Base-by-base conservation (phyloP, 177 flowering plant genomes). In the Telopea speciosissima region DNA sequence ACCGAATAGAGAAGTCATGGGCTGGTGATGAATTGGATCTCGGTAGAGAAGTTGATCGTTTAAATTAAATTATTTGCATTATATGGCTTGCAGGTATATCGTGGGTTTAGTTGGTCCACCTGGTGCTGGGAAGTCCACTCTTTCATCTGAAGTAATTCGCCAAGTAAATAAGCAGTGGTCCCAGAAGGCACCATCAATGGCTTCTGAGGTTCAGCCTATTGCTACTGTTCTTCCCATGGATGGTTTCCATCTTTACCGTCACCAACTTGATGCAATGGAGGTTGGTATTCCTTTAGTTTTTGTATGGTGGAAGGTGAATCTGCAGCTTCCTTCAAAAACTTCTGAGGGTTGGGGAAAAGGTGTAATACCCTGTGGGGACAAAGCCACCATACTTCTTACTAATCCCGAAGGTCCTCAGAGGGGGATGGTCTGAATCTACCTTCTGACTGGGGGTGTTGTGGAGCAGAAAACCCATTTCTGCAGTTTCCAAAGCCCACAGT, bases 71-170 rank as follows among this genome's bases (percentile, higher is more conserved):
- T 3, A 13, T n/a, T 33, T 63, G 67, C 68, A 65, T 58, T 24
- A 36, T 44, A n/a, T 52, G 45, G 56, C 59, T 52, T 78, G 72
- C 79, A 92, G 97, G 84, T 67, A 77, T 78, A 87, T 92, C 71
- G 89, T 95, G 42, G 97, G 93, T 67, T 70, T 95, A 76, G 97
- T 90, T 84, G 97, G 97, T 68, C 89, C 97, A 61, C 99, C 99
- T 79, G 99, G 99, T 79, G 87, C 96, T 76, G 99, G 99, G 60
- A 95, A 95, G 85, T 81, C 82, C 75, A 92, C 97, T 65, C 0
- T 95, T 66, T 94, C 99, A 61, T 77, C 79, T 76, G 91, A 90
- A 82, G 94, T 95, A 24, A 89, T 79, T 67, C 67, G 61, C 5
- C 89, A 92, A 63, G 68, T 90, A 66, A 95, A 92, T 79, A 83